phyloP scores from a whole-genome alignment of 352 stramenopile genomes.

The Phytophthora idaei region DNA sequence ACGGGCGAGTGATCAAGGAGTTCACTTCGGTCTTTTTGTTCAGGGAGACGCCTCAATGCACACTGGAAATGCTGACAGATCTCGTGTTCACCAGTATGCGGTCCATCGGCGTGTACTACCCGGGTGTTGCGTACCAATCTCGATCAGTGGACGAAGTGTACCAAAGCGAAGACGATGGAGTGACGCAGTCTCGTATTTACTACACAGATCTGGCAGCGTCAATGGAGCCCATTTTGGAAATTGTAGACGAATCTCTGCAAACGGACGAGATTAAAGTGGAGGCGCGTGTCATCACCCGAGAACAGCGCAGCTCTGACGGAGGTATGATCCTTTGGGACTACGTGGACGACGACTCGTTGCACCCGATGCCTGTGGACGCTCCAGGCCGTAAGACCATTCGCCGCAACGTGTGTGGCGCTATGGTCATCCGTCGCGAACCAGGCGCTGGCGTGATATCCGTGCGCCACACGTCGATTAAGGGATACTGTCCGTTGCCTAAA shows the following conservation, averaged over 20 bases:
- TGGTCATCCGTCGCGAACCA: constrained; percentile 48
- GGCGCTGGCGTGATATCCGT: constrained; percentile 56
- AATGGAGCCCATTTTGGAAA: constrained; percentile 36
- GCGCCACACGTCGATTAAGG: constrained; percentile 64
- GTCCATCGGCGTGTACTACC: constrained; percentile 62
- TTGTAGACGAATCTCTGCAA: constrained; percentile 34
- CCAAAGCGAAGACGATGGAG: constrained; percentile 22
- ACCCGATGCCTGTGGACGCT: constrained; percentile 31
- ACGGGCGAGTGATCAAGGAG: constrained; percentile 70
- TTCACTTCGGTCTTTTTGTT: constrained; percentile 73
- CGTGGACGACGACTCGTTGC: constrained; percentile 64
- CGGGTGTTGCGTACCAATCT: constrained; percentile 44
- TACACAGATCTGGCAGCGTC: constrained; percentile 55
- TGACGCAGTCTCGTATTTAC: constrained; percentile 46
- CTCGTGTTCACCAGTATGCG: constrained; percentile 56
- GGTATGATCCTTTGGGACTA: constrained; percentile 70
- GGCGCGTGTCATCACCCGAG: constrained; percentile 57
- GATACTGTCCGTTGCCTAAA: constrained; percentile 48
- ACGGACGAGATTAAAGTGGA: constrained; percentile 59
- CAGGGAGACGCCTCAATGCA: constrained; percentile 38
- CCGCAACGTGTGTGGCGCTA: constrained; percentile 56
- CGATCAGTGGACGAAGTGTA: constrained; percentile 42
- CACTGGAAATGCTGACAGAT: constrained; percentile 49
- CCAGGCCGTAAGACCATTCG: constrained; percentile 37
- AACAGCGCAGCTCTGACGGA: constrained; percentile 38